phyloP scores from a whole-genome alignment of 805 yeast species.

The Candida lessepsii region DNA sequence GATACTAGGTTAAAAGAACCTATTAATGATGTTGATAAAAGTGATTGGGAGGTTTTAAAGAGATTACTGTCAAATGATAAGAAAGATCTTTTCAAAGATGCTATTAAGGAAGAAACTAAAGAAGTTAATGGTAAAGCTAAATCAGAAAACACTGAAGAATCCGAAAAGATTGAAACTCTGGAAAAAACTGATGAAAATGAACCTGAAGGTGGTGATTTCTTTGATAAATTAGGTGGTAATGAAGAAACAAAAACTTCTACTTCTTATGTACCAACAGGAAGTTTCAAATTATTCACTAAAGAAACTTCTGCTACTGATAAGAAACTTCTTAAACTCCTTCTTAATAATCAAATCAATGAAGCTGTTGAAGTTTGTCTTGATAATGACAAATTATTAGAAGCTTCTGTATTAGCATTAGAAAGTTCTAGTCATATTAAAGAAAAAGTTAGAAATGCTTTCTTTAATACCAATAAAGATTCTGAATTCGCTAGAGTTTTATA shows the following conservation, averaged over 20 bases:
- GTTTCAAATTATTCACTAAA: constrained; percentile 41
- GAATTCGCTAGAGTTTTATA: constrained; percentile 73
- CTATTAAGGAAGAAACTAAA: constrained; percentile 16
- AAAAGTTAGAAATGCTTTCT: constrained; percentile 70
- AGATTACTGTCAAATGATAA: constrained; percentile 52
- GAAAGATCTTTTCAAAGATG: constrained; percentile 43
- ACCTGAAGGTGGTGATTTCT: constrained; percentile 17
- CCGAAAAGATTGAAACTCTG: constrained; percentile 2
- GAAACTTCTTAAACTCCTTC: constrained; percentile 39
- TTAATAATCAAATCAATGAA: constrained; percentile 58
- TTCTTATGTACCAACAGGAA: constrained; percentile 50
- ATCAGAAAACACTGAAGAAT: constrained; percentile 9
- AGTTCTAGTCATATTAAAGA: constrained; percentile 52
- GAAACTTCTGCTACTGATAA: constrained; percentile 43
- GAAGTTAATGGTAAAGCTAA: constrained; percentile 9
- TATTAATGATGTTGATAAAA: constrained; percentile 30
- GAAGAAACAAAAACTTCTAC: constrained; percentile 9
- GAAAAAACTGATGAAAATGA: constrained; percentile 8
- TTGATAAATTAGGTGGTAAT: constrained; percentile 37
- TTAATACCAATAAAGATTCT: constrained; percentile 52
- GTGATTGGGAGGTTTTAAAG: constrained; percentile 67
- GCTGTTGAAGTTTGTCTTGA: constrained; percentile 71
- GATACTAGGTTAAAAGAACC: constrained; percentile 45
- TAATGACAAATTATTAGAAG: constrained; percentile 67
- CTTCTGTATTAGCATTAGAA: constrained; percentile 74